Evolutionary conservation across 2,329 filamentous ascomycete genomes (phyloP), one percentile per base, ranked within the genome.

Genomic region (Lachnellula cervina): DNA sequence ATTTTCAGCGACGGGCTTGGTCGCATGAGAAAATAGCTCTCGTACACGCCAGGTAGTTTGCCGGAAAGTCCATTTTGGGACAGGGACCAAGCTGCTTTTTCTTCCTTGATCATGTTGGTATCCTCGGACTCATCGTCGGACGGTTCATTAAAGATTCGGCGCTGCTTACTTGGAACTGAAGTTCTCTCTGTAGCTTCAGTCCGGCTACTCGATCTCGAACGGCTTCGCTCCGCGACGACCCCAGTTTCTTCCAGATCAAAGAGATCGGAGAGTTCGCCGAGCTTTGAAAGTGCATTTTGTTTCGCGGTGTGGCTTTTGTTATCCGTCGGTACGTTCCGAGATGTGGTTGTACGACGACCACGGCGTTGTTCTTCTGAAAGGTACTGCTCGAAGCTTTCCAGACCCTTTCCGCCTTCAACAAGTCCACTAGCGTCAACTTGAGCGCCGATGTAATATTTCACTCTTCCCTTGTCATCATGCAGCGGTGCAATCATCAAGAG

Each of bases 161-260:
- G n/a, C 45, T 52, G 28, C 52, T 38, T 23, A 6, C 25, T 25
- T 32, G 48, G 5, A 21, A 25, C 3, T 43, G 19, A n/a, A 32
- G 21, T 35, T 16, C 40, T 14, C 16, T 48, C 11, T 37, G 40
- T 17, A 13, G 38, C 42, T 19, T 40, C 50, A 21, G n/a, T 44
- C 62, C 87, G 82, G 6, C 44, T 35, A 1, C 28, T 28, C 8
- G 53, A 52, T 74, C 86, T 81, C 19, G 77, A 74, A 1, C 86
- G 85, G 9, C 86, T 86, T 46, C 74, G 76, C 49, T 77, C 78
- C 2, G 82, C 77, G 0, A 87, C 80, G 0, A 79, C 82, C 45
- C 82, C 81, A 9, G 89, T 72, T 66, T 90, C 88, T 0, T 76
- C 69, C 8, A 80, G 75, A 57, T 84, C 88, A 68, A 90, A 82